Conservation (phyloP, 768 basidiomycete species). For the Termitomyces titanicus region DNA sequence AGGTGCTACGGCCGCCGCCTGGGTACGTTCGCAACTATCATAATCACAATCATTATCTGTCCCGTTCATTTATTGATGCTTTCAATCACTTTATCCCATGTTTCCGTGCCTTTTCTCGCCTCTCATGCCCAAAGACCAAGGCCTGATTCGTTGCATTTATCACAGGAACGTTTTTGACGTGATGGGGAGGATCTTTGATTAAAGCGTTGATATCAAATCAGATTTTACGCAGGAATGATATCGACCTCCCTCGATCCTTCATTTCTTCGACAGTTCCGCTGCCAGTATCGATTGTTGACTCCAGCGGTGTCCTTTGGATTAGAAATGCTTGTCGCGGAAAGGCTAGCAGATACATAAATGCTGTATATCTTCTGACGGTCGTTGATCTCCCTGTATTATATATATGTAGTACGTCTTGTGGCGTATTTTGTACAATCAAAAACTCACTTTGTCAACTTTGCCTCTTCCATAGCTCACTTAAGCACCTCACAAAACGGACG, state of each 20-base stretch:
- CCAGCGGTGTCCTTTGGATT: neutral
- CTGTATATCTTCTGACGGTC: no score
- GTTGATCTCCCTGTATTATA: no score
- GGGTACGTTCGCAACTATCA: conserved; percentile 18
- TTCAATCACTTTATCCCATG: neutral
- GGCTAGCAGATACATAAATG: neutral
- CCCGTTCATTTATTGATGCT: neutral
- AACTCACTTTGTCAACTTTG: no score
- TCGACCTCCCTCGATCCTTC: neutral
- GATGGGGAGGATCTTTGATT: conserved; percentile 1
- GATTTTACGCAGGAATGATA: neutral
- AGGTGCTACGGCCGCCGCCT: conserved; percentile 23
- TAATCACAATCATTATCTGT: neutral
- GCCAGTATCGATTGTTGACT: neutral
- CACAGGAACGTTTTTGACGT: conserved; percentile 8
- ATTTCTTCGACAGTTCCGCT: neutral
- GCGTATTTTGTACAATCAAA: no score
- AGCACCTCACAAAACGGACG: no score
- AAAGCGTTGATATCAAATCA: no score
- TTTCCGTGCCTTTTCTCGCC: no score
- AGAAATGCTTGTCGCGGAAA: no score
- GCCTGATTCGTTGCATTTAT: neutral
- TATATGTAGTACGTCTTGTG: no score
- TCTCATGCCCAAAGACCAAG: neutral
- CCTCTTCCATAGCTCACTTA: no score